Percentiles rank a stretch among this genome's conserved stretches.
phyloP scores from a whole-genome alignment of 2,329 filamentous ascomycete species.

The Paraphoma sp. region DNA sequence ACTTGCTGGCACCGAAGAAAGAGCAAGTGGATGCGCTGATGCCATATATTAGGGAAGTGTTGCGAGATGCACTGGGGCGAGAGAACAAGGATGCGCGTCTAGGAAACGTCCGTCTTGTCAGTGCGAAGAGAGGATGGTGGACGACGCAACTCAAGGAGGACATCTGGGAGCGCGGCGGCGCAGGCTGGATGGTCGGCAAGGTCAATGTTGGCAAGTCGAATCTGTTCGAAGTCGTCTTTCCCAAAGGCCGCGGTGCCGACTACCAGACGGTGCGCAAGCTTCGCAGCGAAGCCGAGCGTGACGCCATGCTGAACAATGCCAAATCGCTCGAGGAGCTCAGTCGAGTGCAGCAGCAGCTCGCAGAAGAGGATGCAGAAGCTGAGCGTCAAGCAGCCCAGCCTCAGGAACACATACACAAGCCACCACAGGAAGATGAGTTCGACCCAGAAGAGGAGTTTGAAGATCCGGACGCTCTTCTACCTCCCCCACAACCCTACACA shows the following conservation, averaged over 20 bases:
- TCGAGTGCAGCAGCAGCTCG: conserved; percentile 36
- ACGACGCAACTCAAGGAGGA: conserved; percentile 84
- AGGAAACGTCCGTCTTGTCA: conserved; percentile 87
- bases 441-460: conserved; percentile 33
- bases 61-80: conserved; percentile 77
- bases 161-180: conserved; percentile 83
- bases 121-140: conserved; percentile 88
- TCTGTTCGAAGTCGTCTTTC: conserved; percentile 86
- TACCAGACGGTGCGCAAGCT: conserved; percentile 45
- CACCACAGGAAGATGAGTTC: conserved; percentile 24
- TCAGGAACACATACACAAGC: conserved; percentile 26
- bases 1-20: conserved; percentile 84
- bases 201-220: conserved; percentile 97
- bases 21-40: conserved; percentile 84
- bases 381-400: conserved; percentile 27
- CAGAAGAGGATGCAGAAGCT: conserved; percentile 40
- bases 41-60: conserved; percentile 79
- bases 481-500: conserved; percentile 74
- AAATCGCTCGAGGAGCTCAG: conserved; percentile 34
- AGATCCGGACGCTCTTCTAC: conserved; percentile 65
- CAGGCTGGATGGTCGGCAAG: conserved; percentile 96
- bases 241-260: conserved; percentile 64
- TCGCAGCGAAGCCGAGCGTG: conserved; percentile 40
- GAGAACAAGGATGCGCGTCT: conserved; percentile 74
- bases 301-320: conserved; percentile 36